A percentile compares a stretch with the other conserved stretches of the same genome.
Evolutionary conservation across 2,329 filamentous ascomycete genomes (phyloP).

Genomic region (Fusarium kyushuense): DNA sequence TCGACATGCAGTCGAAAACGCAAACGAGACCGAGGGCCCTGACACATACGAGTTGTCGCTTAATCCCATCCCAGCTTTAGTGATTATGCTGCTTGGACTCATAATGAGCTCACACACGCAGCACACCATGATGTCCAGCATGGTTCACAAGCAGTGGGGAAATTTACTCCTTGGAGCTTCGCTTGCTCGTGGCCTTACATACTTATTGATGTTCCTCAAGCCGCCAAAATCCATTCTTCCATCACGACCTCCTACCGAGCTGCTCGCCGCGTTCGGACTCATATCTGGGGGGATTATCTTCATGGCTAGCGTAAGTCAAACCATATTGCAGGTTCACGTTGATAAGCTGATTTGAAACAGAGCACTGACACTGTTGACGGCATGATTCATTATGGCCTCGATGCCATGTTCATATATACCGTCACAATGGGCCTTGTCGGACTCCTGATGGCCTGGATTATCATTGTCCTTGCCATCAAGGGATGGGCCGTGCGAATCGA

Average conservation of each 20-base stretch:
- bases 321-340: too few relatives aligned
- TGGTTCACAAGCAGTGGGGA: constrained; percentile 96
- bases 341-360: constrained; percentile 53
- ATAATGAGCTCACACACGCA: constrained; percentile 98
- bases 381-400: constrained; percentile 81
- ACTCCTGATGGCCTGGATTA: constrained; percentile 86
- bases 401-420: constrained; percentile 95
- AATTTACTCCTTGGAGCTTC: constrained; percentile 84
- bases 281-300: constrained; percentile 90
- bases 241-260: constrained; percentile 87
- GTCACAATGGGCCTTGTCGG: constrained; percentile 86
- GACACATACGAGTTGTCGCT: constrained; percentile 79
- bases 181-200: constrained; percentile 81
- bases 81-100: constrained; percentile 87
- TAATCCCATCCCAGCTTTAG: constrained; percentile 88
- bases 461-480: constrained; percentile 83
- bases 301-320: constrained; percentile 81
- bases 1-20: constrained; percentile 59
- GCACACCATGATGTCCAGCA: constrained; percentile 82
- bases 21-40: constrained; percentile 66
- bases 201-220: constrained; percentile 81
- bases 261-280: constrained; percentile 88
- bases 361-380: constrained; percentile 79
- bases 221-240: constrained; percentile 85
- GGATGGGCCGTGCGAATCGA: constrained; percentile 79